These are phyloP conservation scores for Paecilomyces variotii DNA, from an alignment of 2,329 filamentous ascomycete genomes.

Conservation along the genomic window DNA sequence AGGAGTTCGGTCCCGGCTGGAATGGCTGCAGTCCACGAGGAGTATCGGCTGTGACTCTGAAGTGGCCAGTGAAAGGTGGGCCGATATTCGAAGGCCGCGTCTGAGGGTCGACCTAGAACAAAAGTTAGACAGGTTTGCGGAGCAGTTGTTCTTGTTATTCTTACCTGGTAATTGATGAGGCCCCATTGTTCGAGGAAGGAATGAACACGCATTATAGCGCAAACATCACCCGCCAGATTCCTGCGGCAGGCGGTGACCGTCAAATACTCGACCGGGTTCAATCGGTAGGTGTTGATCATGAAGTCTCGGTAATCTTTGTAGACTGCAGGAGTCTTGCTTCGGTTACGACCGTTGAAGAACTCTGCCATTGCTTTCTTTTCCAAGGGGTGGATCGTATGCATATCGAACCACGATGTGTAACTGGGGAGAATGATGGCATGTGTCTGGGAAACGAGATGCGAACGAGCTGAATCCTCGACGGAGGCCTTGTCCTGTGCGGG, in stretches of 20 bases:
- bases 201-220: constrained; percentile 98
- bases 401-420: constrained; percentile 98
- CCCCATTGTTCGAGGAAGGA: constrained; percentile 98
- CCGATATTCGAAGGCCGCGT: constrained; percentile 91
- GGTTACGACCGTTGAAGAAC: constrained; percentile 97
- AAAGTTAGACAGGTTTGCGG: too few relatives aligned
- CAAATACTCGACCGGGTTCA: constrained; percentile 92
- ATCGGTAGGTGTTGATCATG: constrained; percentile 98
- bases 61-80: constrained; percentile 94
- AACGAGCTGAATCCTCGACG: constrained; percentile 77
- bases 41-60: constrained; percentile 91
- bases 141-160: constrained; percentile 16
- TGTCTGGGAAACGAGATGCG: constrained; percentile 86
- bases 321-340: constrained; percentile 92
- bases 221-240: constrained; percentile 94
- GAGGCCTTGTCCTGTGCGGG: constrained; percentile 66
- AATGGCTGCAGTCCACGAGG: constrained; percentile 89
- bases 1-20: constrained; percentile 76
- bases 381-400: constrained; percentile 83
- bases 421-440: constrained; percentile 94
- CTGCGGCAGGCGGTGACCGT: constrained; percentile 93
- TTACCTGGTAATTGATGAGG: constrained; percentile 95
- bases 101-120: constrained; percentile 78
- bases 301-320: constrained; percentile 99
- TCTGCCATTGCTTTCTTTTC: constrained; percentile 93